A percentile compares a stretch with the other conserved stretches of the same genome.
phyloP scores from a whole-genome alignment of 2,329 filamentous ascomycete genomes.

The Apiospora aurea region DNA sequence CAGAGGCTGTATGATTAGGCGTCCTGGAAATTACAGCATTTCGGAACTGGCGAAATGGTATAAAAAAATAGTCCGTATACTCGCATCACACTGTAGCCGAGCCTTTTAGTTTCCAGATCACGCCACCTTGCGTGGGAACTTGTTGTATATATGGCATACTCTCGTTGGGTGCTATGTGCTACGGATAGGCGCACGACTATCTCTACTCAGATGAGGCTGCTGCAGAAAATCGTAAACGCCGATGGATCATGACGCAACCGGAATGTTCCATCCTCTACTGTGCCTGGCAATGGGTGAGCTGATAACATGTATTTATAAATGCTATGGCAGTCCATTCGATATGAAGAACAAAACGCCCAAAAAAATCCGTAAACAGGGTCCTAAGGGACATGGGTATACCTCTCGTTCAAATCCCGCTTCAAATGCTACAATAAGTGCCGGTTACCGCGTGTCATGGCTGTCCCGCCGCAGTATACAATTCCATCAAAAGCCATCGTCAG shows the following conservation, averaged over 20 bases:
- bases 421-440: conserved; percentile 14
- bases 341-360: conserved; percentile 7
- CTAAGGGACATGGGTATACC: conserved; percentile 17
- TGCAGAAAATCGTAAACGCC: background rate
- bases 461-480: conserved; percentile 1
- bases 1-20: background rate
- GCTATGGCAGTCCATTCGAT: conserved; percentile 1
- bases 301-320: conserved; percentile 4
- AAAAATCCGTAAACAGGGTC: conserved; percentile 1
- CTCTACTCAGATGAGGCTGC: background rate
- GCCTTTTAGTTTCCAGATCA: background rate
- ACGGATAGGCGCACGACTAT: background rate
- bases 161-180: background rate
- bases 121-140: background rate
- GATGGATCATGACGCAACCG: background rate
- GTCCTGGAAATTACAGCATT: background rate
- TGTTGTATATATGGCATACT: background rate
- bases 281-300: background rate
- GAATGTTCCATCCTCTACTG: background rate
- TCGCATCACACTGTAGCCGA: background rate
- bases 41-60: background rate
- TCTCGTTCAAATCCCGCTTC: conserved; percentile 19
- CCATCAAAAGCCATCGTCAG: conserved; percentile 27
- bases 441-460: conserved; percentile 24
- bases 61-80: background rate